These are phyloP conservation scores for Beauveria australis DNA, from an alignment of 2,329 filamentous ascomycete species.

Conservation along the genomic window DNA sequence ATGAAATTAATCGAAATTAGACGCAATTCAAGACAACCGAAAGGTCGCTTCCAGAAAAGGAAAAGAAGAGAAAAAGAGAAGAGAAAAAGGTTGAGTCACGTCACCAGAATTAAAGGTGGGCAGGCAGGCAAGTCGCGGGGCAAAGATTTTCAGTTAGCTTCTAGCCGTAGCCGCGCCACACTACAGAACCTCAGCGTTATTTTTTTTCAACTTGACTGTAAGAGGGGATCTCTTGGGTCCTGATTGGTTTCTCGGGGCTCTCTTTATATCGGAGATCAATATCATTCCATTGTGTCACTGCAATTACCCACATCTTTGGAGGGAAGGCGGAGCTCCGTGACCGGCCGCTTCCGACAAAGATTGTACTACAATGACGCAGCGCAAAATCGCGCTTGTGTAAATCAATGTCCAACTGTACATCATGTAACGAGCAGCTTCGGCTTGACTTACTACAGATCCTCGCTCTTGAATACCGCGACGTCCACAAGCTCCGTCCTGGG, in stretches of 20 bases:
- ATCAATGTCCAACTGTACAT: background rate
- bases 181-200: background rate
- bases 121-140: background rate
- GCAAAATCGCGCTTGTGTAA: background rate
- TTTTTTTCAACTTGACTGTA: no score
- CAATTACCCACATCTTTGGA: background rate
- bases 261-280: no score
- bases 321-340: background rate
- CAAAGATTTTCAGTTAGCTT: background rate
- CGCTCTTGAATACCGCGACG: slow-evolving; percentile 9
- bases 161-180: background rate
- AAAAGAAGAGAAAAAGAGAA: slow-evolving; percentile 10
- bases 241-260: no score
- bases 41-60: slow-evolving; percentile 5
- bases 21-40: background rate
- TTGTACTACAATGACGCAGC: background rate
- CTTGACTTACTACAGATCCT: background rate
- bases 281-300: background rate
- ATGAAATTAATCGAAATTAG: background rate
- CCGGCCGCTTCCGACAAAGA: background rate
- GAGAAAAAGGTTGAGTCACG: background rate
- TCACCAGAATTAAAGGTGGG: background rate
- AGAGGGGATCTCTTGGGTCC: no score
- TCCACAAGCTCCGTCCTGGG: slow-evolving; percentile 24
- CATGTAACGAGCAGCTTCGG: background rate